Evolutionary conservation across 306 rosid species (phyloP).

Genomic region (Quillaja saponaria): DNA sequence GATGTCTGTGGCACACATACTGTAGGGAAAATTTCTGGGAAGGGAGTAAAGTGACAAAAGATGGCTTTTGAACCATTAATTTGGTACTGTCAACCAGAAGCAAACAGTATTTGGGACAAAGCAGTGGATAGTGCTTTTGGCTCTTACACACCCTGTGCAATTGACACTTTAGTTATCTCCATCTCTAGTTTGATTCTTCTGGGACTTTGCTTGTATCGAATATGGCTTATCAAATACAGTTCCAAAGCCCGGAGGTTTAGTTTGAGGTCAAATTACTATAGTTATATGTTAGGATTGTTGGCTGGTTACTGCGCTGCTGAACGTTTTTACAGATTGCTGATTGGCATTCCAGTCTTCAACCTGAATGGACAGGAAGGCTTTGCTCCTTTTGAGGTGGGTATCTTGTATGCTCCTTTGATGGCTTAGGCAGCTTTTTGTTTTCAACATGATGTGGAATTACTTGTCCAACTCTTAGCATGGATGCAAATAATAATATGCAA

Average conservation of each 20-base stretch:
- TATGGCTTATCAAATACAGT: constrained; percentile 54
- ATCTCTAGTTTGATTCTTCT: constrained; percentile 68
- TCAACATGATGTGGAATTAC: neutral
- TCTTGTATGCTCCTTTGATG: constrained; percentile 1
- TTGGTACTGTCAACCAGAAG: constrained; percentile 79
- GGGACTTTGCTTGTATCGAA: constrained; percentile 59
- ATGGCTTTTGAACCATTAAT: constrained; percentile 62
- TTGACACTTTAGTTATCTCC: constrained; percentile 65
- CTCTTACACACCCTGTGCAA: constrained; percentile 81
- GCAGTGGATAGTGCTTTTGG: constrained; percentile 67
- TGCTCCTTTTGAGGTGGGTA: constrained; percentile 80
- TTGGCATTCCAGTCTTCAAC: constrained; percentile 54
- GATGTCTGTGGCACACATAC: neutral
- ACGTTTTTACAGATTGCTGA: constrained; percentile 62
- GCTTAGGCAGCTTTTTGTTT: neutral
- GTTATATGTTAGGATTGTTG: constrained; percentile 48
- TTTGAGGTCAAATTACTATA: constrained; percentile 64
- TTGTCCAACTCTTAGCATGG: neutral
- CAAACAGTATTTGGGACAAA: constrained; percentile 57
- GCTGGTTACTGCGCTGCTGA: constrained; percentile 61
- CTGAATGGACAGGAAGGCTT: constrained; percentile 44
- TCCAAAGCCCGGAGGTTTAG: constrained; percentile 52
- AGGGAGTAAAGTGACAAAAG: constrained; percentile 14
- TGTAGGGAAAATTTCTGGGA: constrained; percentile 1
- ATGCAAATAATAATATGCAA: neutral